A percentile compares a stretch with the other conserved stretches of the same genome.
Conservation (phyloP, 176 grass and related monocot genomes). For the Coix lacrymajobi region DNA sequence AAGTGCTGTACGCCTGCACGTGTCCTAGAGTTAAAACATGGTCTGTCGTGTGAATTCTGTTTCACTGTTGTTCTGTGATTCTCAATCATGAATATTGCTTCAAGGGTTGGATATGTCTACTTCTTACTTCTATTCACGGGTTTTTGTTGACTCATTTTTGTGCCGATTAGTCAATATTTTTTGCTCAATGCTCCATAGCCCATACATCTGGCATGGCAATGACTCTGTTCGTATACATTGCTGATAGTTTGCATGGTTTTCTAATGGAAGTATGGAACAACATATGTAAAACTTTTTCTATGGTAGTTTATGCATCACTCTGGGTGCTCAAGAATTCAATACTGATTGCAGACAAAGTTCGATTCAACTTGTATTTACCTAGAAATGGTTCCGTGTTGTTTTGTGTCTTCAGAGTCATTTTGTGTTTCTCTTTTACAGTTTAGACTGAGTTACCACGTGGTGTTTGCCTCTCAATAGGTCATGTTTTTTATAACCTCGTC, state of each 20-base stretch:
- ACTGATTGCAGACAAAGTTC: not conserved
- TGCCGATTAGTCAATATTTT: not conserved
- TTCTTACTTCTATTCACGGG: not conserved
- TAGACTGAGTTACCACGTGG: not conserved
- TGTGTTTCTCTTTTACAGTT: not conserved
- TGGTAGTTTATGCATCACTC: not conserved
- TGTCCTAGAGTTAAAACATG: not conserved
- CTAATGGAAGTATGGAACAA: not conserved
- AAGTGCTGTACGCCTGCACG: not conserved
- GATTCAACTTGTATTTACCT: not conserved
- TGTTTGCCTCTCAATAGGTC: not conserved
- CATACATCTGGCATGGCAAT: not conserved
- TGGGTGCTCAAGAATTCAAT: not conserved
- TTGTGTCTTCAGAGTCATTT: not conserved
- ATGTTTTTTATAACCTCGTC: not conserved
- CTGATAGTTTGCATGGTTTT: not conserved
- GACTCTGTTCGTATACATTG: not conserved
- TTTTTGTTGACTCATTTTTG: not conserved
- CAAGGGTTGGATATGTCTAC: not conserved
- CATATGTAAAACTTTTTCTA: not conserved
- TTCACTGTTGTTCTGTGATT: not conserved
- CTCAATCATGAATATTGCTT: not conserved
- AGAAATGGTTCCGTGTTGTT: not conserved
- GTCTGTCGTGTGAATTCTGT: not conserved
- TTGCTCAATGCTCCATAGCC: not conserved